These are phyloP conservation scores for Fagopyrum esculentum DNA, from an alignment of 148 eudicot species.

Conservation along the genomic window DNA sequence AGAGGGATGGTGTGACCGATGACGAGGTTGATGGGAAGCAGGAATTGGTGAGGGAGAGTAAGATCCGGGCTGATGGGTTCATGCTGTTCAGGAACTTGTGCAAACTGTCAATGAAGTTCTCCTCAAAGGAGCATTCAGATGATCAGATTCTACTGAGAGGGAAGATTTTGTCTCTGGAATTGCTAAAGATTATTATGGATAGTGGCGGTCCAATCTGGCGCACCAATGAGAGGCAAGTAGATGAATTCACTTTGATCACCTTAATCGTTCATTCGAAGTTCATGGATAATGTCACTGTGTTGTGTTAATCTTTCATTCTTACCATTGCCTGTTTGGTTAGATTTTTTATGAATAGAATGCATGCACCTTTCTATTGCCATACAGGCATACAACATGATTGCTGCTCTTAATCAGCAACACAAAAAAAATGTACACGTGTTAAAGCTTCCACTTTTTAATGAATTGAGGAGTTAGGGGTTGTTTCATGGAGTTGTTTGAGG, in stretches of 20 bases:
- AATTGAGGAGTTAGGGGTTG: not conserved
- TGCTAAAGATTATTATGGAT: constrained; percentile 83
- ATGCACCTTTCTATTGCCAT: not conserved
- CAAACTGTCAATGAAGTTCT: constrained; percentile 92
- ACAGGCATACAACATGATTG: not conserved
- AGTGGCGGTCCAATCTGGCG: constrained; percentile 80
- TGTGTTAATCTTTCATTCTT: not conserved
- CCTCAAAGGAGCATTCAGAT: constrained; percentile 73
- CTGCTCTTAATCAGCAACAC: not conserved
- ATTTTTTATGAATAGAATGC: not conserved
- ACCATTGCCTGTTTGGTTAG: not conserved
- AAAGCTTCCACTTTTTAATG: not conserved
- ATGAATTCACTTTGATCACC: not conserved
- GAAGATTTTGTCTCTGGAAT: constrained; percentile 80
- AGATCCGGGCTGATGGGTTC: constrained; percentile 81
- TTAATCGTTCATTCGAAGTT: not conserved
- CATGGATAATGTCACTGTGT: not conserved
- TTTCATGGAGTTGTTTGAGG: not conserved
- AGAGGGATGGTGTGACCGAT: constrained; percentile 5
- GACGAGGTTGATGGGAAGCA: constrained; percentile 26
- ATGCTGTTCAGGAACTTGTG: constrained; percentile 80
- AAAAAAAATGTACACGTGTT: not conserved
- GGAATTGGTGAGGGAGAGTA: constrained; percentile 28
- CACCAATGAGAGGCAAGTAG: constrained; percentile 70
- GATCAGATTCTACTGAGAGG: constrained; percentile 92